Evolutionary conservation across 2,329 filamentous ascomycete genomes (phyloP).

Genomic region (Pseudogymnoascus sp.): DNA sequence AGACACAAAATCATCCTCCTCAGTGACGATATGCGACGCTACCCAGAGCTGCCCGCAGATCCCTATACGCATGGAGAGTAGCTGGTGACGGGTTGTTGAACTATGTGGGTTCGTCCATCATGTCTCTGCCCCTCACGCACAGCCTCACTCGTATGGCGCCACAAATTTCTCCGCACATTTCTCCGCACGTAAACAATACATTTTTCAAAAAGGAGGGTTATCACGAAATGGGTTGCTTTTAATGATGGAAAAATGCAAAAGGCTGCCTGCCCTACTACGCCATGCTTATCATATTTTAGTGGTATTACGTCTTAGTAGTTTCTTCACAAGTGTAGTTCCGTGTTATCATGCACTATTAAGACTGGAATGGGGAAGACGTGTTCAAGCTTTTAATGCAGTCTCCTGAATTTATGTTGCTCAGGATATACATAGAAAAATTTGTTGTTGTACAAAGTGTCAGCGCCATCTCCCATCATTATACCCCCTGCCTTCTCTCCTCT

Average conservation of each 20-base stretch:
- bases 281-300: not conserved
- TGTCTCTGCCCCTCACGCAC: not conserved
- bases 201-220: not conserved
- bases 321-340: not conserved
- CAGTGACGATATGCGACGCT: not conserved
- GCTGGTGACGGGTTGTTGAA: not conserved
- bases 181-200: not conserved
- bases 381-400: constrained; percentile 10
- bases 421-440: constrained; percentile 12
- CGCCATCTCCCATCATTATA: constrained; percentile 7
- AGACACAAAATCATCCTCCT: not conserved
- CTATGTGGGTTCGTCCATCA: not conserved
- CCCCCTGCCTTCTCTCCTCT: constrained; percentile 31
- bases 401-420: constrained; percentile 10
- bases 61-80: not conserved
- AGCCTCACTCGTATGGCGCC: not conserved
- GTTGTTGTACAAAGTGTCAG: constrained; percentile 13
- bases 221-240: not conserved
- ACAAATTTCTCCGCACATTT: not conserved
- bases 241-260: not conserved
- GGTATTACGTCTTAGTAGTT: not conserved
- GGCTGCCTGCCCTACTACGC: not conserved
- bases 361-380: not conserved
- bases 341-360: not conserved
- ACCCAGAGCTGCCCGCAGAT: not conserved